Conservation (phyloP, 2,329 filamentous ascomycete species). For the Diaporthe sp. region DNA sequence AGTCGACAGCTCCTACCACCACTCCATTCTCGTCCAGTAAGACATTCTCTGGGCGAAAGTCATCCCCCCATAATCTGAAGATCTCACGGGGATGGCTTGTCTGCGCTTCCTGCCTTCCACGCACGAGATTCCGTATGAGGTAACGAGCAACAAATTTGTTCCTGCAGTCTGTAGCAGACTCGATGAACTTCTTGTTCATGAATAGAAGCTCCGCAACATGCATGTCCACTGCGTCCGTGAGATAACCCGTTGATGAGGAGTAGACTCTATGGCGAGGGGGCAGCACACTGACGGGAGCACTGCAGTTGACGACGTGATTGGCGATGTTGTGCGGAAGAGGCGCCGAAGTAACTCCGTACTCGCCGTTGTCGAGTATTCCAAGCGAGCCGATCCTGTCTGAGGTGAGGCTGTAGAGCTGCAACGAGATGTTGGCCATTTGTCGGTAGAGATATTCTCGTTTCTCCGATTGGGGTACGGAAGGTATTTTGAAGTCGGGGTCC, state of each 20-base stretch:
- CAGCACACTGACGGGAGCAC: not conserved
- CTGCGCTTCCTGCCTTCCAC: not conserved
- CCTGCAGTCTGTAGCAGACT: constrained; percentile 43
- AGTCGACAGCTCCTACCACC: constrained; percentile 23
- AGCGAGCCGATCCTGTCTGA: constrained; percentile 5
- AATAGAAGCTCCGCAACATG: constrained; percentile 48
- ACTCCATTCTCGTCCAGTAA: constrained; percentile 6
- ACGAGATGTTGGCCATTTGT: constrained; percentile 15
- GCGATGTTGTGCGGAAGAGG: constrained; percentile 35
- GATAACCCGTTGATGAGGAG: not conserved
- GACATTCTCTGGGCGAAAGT: not conserved
- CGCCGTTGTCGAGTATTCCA: not conserved
- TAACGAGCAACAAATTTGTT: constrained; percentile 48
- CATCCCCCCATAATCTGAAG: constrained; percentile 24
- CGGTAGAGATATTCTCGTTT: constrained; percentile 15
- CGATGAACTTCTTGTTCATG: constrained; percentile 50
- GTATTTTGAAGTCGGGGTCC: not conserved
- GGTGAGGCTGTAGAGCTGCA: constrained; percentile 15
- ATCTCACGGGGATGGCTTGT: not conserved
- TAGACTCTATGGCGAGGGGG: not conserved
- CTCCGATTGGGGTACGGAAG: not conserved
- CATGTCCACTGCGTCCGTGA: constrained; percentile 41
- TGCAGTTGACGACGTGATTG: not conserved
- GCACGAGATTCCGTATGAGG: constrained; percentile 40
- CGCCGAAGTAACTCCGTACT: constrained; percentile 43